phyloP scores from a whole-genome alignment of 2,329 filamentous ascomycete genomes.

The Calonectria crousiana region DNA sequence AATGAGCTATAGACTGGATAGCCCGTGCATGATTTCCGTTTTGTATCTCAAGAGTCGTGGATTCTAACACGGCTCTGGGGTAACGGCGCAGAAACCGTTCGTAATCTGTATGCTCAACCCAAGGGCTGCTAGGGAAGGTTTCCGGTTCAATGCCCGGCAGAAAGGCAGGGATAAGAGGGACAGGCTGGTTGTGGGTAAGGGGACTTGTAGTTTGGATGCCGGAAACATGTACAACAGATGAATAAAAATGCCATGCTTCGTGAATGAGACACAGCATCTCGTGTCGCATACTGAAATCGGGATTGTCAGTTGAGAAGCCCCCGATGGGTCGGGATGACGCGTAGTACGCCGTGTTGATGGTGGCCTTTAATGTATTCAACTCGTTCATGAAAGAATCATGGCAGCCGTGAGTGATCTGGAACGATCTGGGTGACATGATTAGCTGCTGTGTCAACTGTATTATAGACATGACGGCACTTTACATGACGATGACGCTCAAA shows the following conservation, averaged over 20 bases:
- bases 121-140: background rate
- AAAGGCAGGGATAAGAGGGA: slow-evolving; percentile 28
- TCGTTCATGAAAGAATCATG: background rate
- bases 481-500: slow-evolving; percentile 41
- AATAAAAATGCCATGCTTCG: slow-evolving; percentile 42
- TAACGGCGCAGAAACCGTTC: background rate
- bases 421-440: background rate
- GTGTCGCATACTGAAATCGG: slow-evolving; percentile 25
- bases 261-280: slow-evolving; percentile 40
- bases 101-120: background rate
- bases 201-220: slow-evolving; percentile 37
- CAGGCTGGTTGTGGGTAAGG: background rate
- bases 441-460: background rate
- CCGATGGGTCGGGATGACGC: slow-evolving; percentile 30
- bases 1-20: background rate
- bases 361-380: slow-evolving; percentile 8
- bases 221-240: slow-evolving; percentile 24
- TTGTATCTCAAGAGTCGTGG: background rate
- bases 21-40: background rate
- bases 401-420: slow-evolving; percentile 2
- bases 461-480: background rate
- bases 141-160: slow-evolving; percentile 8
- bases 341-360: slow-evolving; percentile 31
- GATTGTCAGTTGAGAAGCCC: background rate
- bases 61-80: background rate